A percentile compares a stretch with the other conserved stretches of the same genome.
Evolutionary conservation across 2,329 filamentous ascomycete genomes (phyloP).

Genomic region (Botrytis byssoidea): DNA sequence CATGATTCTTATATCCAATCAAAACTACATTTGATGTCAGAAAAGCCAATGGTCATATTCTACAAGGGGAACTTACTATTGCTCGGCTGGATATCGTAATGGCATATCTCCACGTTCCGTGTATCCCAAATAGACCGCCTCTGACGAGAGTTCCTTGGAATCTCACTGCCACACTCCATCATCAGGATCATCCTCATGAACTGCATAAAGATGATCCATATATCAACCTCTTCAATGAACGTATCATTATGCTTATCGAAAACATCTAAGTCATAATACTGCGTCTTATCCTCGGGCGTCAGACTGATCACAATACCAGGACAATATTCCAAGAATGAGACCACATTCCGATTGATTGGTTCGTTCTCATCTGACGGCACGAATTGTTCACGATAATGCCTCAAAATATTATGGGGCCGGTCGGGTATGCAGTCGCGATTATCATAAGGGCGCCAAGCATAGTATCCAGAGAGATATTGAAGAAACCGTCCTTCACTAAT

Average conservation of each 20-base stretch:
- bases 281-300: not conserved
- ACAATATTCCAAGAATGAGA: conserved; percentile 7
- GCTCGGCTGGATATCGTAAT: conserved; percentile 9
- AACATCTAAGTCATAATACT: not conserved
- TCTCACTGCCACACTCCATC: conserved; percentile 4
- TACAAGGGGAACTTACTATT: conserved; percentile 1
- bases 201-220: conserved; percentile 9
- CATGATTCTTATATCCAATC: not conserved
- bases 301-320: not conserved
- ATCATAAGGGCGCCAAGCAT: not conserved
- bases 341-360: not conserved
- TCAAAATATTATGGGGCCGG: not conserved
- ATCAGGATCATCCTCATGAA: conserved; percentile 12
- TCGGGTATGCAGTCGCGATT: too few species aligned
- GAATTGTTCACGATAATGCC: not conserved
- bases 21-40: not conserved
- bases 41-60: not conserved
- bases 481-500: not conserved
- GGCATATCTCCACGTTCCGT: not conserved
- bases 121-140: not conserved
- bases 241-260: not conserved
- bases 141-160: rapidly evolving
- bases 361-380: not conserved
- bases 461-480: not conserved
- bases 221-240: not conserved